Evolutionary conservation across 371 early-diverging fungal genomes (phyloP).

Genomic region (Circinella minor): DNA sequence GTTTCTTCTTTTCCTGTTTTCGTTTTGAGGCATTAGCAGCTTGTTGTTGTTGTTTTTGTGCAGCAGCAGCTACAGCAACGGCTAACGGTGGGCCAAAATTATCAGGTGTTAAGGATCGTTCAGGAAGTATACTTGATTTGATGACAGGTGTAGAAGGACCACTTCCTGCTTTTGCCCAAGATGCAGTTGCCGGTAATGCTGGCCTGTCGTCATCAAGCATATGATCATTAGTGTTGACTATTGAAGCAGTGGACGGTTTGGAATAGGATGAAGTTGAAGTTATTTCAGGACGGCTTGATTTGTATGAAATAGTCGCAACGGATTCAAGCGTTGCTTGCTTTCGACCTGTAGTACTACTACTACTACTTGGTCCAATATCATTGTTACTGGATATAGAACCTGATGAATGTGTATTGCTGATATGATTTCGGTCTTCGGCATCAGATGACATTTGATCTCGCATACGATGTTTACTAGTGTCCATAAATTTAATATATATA

Average conservation of each 20-base stretch:
- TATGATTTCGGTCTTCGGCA: constrained; percentile 32
- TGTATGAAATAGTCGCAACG: constrained; percentile 32
- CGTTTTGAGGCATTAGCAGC: constrained; percentile 36
- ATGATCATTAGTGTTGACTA: constrained; percentile 4
- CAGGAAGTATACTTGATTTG: constrained; percentile 36
- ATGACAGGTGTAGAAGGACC: constrained; percentile 57
- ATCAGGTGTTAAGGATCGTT: constrained; percentile 46
- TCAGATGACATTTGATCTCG: constrained; percentile 56
- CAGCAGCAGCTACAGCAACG: constrained; percentile 60
- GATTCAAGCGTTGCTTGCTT: constrained; percentile 34
- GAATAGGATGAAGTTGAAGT: neutral
- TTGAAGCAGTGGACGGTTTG: constrained; percentile 4
- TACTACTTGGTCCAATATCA: neutral
- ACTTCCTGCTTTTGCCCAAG: constrained; percentile 61
- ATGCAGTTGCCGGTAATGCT: constrained; percentile 67
- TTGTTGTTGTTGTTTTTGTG: constrained; percentile 41
- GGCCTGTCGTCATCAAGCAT: constrained; percentile 46
- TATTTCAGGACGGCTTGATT: constrained; percentile 18
- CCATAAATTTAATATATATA: neutral
- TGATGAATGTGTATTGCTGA: constrained; percentile 5
- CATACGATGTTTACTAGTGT: constrained; percentile 60
- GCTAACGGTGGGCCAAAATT: constrained; percentile 56
- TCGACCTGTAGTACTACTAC: constrained; percentile 4
- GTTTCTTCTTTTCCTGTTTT: constrained; percentile 49
- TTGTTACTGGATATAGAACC: constrained; percentile 10